phyloP scores from a whole-genome alignment of 768 basidiomycete genomes.

The Suillus brevipes region DNA sequence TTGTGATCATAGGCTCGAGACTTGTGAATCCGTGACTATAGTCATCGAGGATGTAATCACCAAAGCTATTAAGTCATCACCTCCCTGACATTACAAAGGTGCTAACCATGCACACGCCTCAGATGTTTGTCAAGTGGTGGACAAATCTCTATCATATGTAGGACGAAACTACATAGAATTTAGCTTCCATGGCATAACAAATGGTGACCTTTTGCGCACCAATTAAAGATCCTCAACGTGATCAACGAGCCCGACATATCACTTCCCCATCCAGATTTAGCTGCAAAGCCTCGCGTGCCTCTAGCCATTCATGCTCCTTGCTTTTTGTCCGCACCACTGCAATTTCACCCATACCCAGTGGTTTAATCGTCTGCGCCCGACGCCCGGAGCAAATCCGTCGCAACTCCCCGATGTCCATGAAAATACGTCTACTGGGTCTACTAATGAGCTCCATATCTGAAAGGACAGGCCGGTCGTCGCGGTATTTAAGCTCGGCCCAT shows the following conservation, averaged over 20 bases:
- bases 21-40: neutral
- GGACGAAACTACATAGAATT: neutral
- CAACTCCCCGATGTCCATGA: slow-evolving; percentile 74
- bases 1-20: neutral
- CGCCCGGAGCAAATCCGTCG: slow-evolving; percentile 78
- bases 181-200: neutral
- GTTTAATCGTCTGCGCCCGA: slow-evolving; percentile 76
- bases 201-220: neutral
- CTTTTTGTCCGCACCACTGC: slow-evolving; percentile 76
- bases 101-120: neutral
- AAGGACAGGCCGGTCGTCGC: slow-evolving; percentile 85
- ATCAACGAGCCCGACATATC: slow-evolving; percentile 71
- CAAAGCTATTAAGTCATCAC: neutral
- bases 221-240: neutral
- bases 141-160: neutral
- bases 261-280: slow-evolving; percentile 82
- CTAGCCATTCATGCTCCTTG: slow-evolving; percentile 80
- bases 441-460: slow-evolving; percentile 78
- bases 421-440: slow-evolving; percentile 78
- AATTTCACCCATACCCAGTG: slow-evolving; percentile 91
- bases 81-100: neutral
- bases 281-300: slow-evolving; percentile 88
- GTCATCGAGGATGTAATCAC: neutral
- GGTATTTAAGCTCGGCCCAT: slow-evolving; percentile 94
- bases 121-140: neutral